Evolutionary conservation across 495 filamentous ascomycete species (phyloP).

Genomic region (Thozetella sp.): DNA sequence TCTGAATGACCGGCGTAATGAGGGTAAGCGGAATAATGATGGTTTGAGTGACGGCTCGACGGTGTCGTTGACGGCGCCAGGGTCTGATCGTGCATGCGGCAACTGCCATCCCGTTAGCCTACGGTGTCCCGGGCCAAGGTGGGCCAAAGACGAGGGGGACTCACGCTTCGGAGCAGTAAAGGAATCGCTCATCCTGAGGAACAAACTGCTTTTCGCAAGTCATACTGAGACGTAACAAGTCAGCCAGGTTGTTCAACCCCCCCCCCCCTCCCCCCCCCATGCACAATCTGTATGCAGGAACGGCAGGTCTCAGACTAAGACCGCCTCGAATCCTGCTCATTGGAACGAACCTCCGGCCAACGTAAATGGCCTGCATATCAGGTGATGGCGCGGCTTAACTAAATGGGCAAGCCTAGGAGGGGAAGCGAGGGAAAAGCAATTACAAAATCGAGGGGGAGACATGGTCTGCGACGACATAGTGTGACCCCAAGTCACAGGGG

Average conservation of each 20-base stretch:
- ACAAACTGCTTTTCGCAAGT: conserved; percentile 53
- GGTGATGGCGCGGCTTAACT: conserved; percentile 39
- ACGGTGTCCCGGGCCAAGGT: background rate
- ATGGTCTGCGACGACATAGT: too few species aligned
- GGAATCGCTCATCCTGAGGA: conserved; percentile 38
- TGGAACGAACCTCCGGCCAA: conserved; percentile 21
- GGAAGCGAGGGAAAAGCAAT: conserved; percentile 11
- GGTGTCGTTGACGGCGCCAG: conserved; percentile 22
- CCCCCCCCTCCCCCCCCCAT: background rate
- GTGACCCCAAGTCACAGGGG: background rate
- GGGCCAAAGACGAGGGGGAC: conserved; percentile 13
- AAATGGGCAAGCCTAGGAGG: conserved; percentile 28
- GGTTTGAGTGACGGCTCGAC: conserved; percentile 19
- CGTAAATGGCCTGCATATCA: conserved; percentile 40
- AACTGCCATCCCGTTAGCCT: conserved; percentile 30
- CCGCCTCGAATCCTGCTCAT: conserved; percentile 5
- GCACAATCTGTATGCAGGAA: conserved; percentile 39
- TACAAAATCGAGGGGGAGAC: background rate
- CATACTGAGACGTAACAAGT: conserved; percentile 37
- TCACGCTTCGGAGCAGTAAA: conserved; percentile 54
- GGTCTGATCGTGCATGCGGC: conserved; percentile 44
- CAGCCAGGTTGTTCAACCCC: conserved; percentile 14
- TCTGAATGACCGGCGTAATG: conserved; percentile 37
- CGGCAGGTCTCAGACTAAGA: conserved; percentile 17
- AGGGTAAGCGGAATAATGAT: conserved; percentile 29